Base-by-base conservation (phyloP, 495 filamentous ascomycete genomes). In the Endocarpon pusillum region DNA sequence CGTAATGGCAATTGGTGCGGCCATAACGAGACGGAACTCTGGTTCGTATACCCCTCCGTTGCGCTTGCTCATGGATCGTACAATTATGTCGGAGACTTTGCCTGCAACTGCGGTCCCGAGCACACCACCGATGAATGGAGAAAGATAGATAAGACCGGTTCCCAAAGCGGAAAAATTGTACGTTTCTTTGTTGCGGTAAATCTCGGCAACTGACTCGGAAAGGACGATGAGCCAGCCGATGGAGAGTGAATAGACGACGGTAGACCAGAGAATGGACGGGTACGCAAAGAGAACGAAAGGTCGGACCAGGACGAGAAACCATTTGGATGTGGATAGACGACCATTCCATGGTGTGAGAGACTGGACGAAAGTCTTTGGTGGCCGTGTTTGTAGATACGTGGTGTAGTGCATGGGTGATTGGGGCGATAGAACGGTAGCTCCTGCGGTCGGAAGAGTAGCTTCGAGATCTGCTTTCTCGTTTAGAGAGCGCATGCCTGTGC, bases 141-240 rank as follows among this genome's bases (percentile, higher is more conserved):
- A 80, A 37, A 97, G 65, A 54, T 97, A 94, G 4, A 94, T 67
- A 5, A 97, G 63, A 6, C 89, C 89, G 0, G 81, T 79, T 32
- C 76, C 71, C 1, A 94, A 59, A 2, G 83, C 61, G 23, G 65
- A 74, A 53, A 97, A 94, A 33, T 81, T 62, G 55, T 94, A 94
- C 4, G 60, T 54, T 0, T 64, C 57, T 4, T 46, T 50, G 33
- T 69, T 62, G 34, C 79, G 70, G 55, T 77, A 94, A 41, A 91
- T 81, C 28, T 69, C 60, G 0, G 81, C 70, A 1, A 94, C 72
- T 1, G 77, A 77, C 53, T 94, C 85, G 1, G 89, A 94, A 9
- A 94, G 69, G 19, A 94, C 80, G 39, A 97, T 93, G 28, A 97
- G 62, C 89, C 87, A 94, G 12, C 87, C 86, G n/a, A 94, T 69